Conservation (phyloP, 1,284 basidiomycete species). For the Phellopilus nigrolimitatus region DNA sequence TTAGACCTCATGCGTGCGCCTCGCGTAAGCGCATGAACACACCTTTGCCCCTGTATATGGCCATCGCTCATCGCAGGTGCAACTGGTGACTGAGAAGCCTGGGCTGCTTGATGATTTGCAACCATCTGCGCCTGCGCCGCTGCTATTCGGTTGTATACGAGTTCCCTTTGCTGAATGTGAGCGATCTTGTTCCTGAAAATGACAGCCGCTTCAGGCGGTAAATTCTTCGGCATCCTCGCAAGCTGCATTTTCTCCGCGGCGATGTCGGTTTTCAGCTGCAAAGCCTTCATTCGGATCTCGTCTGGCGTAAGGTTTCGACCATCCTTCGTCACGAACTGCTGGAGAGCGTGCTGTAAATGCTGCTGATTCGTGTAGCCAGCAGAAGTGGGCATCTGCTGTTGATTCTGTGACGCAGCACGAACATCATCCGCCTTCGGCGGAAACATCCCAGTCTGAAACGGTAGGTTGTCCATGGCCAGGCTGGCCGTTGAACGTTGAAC, state of each 20-base stretch:
- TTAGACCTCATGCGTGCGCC: not conserved
- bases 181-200: not conserved
- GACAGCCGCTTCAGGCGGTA: not conserved
- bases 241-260: slow-evolving; percentile 6
- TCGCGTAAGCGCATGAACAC: not conserved
- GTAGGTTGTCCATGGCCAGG: slow-evolving; percentile 8
- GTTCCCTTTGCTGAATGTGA: not conserved
- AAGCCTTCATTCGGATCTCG: slow-evolving; percentile 6
- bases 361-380: not conserved
- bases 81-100: too few relatives aligned
- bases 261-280: slow-evolving; percentile 8
- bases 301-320: slow-evolving; percentile 7
- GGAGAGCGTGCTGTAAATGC: not conserved
- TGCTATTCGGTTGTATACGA: not conserved
- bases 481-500: slow-evolving; percentile 14
- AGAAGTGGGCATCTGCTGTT: not conserved
- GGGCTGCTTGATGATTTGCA: too few relatives aligned
- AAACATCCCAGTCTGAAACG: slow-evolving; percentile 13
- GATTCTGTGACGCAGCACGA: slow-evolving; percentile 3
- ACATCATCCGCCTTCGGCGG: slow-evolving; percentile 9
- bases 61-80: not conserved
- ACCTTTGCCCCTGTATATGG: slow-evolving; percentile 3
- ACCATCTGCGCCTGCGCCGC: slow-evolving; percentile 3
- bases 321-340: slow-evolving; percentile 4
- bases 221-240: not conserved